phyloP scores from a whole-genome alignment of 2,329 filamentous ascomycete species.

The Xylariales sp. region DNA sequence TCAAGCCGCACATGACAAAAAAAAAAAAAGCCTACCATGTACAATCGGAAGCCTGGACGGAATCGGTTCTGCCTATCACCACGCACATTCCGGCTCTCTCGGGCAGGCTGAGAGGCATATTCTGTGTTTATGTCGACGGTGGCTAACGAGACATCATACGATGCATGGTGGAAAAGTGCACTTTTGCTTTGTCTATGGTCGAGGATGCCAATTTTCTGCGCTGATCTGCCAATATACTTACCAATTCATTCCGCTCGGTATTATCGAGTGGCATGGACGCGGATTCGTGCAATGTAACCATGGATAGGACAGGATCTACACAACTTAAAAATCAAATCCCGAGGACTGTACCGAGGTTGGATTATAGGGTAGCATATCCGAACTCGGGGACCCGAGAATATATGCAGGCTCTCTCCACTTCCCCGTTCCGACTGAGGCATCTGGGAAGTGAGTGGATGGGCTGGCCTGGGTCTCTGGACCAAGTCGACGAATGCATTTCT shows the following conservation, averaged over 20 bases:
- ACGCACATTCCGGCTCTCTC: background rate
- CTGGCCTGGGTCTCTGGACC: background rate
- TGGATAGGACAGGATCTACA: constrained; percentile 11
- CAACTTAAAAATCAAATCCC: constrained; percentile 5
- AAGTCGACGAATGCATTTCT: background rate
- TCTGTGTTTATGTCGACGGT: background rate
- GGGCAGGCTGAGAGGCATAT: constrained; percentile 4
- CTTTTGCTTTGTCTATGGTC: constrained; percentile 12
- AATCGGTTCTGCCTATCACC: constrained; percentile 3
- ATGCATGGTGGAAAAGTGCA: constrained; percentile 13
- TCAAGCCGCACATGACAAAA: constrained; percentile 30
- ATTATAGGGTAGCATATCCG: constrained; percentile 36
- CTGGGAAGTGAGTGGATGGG: constrained; percentile 1
- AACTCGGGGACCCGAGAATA: constrained; percentile 27
- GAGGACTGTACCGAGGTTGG: constrained; percentile 12
- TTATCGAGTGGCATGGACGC: constrained; percentile 23
- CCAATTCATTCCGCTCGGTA: constrained; percentile 4
- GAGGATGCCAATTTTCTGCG: background rate
- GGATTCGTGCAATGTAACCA: constrained; percentile 18
- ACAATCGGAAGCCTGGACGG: constrained; percentile 13
- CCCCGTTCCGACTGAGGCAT: constrained; percentile 22
- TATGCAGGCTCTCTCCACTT: constrained; percentile 34
- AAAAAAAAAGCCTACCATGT: background rate
- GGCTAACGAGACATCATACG: constrained; percentile 4
- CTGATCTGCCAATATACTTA: constrained; percentile 1